A percentile compares a stretch with the other conserved stretches of the same genome.
phyloP scores from a whole-genome alignment of 176 grass and related monocot genomes.

The Avena sativa region DNA sequence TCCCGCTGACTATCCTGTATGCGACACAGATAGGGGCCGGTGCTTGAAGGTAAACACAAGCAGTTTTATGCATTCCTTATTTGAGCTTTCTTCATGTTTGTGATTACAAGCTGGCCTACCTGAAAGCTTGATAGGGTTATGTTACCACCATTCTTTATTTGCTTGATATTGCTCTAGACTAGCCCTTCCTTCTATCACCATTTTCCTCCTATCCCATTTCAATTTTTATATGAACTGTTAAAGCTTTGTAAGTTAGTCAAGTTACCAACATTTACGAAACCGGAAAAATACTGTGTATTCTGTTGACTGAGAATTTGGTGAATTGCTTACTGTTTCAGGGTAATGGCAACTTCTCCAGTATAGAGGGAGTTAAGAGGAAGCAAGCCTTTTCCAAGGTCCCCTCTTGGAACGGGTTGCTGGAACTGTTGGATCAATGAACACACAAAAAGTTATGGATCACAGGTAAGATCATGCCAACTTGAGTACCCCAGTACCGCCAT shows the following conservation, averaged over 20 bases:
- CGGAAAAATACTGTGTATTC: not conserved
- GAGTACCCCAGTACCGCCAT: not conserved
- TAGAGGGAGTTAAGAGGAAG: slow-evolving; percentile 55
- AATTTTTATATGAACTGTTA: not conserved
- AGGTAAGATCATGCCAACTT: slow-evolving; percentile 28
- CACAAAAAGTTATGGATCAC: not conserved
- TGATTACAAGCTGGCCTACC: not conserved
- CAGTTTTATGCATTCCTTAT: not conserved
- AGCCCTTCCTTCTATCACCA: not conserved
- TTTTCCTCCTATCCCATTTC: not conserved
- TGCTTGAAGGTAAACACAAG: slow-evolving; percentile 62
- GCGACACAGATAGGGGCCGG: slow-evolving; percentile 51
- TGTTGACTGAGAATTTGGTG: not conserved
- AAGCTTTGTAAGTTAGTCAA: not conserved
- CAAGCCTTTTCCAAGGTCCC: slow-evolving; percentile 50
- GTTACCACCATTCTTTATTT: not conserved
- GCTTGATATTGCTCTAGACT: not conserved
- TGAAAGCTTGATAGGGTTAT: not conserved
- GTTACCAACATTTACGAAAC: not conserved
- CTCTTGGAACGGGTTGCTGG: slow-evolving; percentile 56
- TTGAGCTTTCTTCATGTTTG: slow-evolving; percentile 5
- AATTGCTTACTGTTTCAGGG: slow-evolving; percentile 43
- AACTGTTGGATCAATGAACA: slow-evolving; percentile 49
- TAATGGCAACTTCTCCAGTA: slow-evolving; percentile 56
- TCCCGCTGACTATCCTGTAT: slow-evolving; percentile 77